Percentiles rank a stretch among this genome's conserved stretches.
These are phyloP conservation scores for Parmelia sp. DNA, from an alignment of 495 filamentous ascomycete genomes.

Conservation along the genomic window DNA sequence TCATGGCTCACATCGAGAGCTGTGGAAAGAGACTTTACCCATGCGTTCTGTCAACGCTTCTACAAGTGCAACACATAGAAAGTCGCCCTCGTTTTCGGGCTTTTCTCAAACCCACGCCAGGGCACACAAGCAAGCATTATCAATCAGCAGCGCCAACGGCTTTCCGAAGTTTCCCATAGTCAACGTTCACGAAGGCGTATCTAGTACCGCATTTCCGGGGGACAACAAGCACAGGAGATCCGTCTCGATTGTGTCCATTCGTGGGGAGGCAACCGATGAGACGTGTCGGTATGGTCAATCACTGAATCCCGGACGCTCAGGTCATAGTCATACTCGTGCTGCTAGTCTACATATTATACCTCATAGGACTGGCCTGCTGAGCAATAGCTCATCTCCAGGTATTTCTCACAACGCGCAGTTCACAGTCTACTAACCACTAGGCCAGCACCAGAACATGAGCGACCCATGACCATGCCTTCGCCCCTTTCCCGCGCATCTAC, in stretches of 20 bases:
- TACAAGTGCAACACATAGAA: constrained; percentile 5
- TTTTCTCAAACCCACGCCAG: constrained; percentile 33
- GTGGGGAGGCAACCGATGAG: constrained; percentile 50
- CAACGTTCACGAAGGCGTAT: not conserved
- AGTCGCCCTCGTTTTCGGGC: constrained; percentile 2
- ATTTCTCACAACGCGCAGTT: not conserved
- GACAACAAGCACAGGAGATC: constrained; percentile 63
- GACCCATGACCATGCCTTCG: constrained; percentile 22
- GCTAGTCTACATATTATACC: constrained; percentile 77
- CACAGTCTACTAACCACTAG: constrained; percentile 3
- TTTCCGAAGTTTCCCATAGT: not conserved
- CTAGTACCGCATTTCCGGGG: constrained; percentile 1
- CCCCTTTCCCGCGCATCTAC: constrained; percentile 14
- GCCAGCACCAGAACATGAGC: constrained; percentile 18
- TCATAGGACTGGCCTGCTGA: constrained; percentile 43
- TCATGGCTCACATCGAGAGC: constrained; percentile 19
- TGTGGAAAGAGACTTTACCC: constrained; percentile 25
- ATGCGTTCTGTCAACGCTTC: not conserved
- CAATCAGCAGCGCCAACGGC: constrained; percentile 22
- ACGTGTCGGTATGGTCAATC: constrained; percentile 30
- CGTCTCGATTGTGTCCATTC: constrained; percentile 91
- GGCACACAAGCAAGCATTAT: constrained; percentile 40
- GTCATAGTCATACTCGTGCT: constrained; percentile 66
- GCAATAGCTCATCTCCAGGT: constrained; percentile 15
- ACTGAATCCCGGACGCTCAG: constrained; percentile 40